phyloP scores from a whole-genome alignment of 2,329 filamentous ascomycete genomes.

The Anthostomella pinea region DNA sequence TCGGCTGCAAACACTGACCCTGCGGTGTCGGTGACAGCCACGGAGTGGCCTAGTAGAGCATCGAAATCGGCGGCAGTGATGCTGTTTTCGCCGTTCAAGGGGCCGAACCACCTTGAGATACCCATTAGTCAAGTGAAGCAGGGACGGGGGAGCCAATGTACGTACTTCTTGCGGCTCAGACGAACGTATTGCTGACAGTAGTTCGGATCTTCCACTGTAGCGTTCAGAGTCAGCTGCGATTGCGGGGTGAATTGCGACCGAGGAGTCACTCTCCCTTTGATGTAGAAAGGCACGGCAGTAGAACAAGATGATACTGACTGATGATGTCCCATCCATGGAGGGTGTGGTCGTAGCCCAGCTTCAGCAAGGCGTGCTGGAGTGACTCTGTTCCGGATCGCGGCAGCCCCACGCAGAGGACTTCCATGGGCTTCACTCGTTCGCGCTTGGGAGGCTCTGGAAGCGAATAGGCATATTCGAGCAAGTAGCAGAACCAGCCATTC shows the following conservation, averaged over 20 bases:
- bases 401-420: conserved; percentile 34
- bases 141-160: no score
- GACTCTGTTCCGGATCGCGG: conserved; percentile 36
- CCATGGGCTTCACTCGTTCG: conserved; percentile 32
- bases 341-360: conserved; percentile 33
- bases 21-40: conserved; percentile 42
- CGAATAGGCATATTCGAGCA: no score
- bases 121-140: no score
- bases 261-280: no score
- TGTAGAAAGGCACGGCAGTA: no score
- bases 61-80: conserved; percentile 32
- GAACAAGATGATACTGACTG: conserved; percentile 1
- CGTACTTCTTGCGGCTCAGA: no score
- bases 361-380: conserved; percentile 31
- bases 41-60: conserved; percentile 25
- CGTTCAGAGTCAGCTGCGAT: no score
- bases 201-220: no score
- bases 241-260: no score
- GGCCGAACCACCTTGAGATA: conserved; percentile 13
- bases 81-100: conserved; percentile 7
- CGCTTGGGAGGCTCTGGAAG: conserved; percentile 20
- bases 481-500: no score
- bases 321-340: conserved; percentile 35
- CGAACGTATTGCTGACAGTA: no score
- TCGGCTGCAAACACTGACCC: conserved; percentile 40